Evolutionary conservation across 139 green algal species (phyloP), one percentile per base, ranked within the genome.

Genomic region (Cymbomonas tetramitiformis): DNA sequence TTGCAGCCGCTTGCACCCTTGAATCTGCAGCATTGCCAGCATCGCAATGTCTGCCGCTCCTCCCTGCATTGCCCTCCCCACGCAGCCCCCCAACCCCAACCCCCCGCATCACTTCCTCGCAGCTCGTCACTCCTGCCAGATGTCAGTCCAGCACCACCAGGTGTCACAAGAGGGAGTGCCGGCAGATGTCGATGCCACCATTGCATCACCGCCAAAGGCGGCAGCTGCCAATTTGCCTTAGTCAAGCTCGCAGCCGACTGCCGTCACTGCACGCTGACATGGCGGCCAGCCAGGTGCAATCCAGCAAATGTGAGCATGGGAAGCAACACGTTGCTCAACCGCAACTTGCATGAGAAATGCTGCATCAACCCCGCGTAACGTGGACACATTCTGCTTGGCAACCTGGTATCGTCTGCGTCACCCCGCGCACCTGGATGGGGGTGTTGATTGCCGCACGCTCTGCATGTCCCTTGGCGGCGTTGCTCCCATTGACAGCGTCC

Each of bases 21-120:
- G 54, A 39, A 98, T 94, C 19, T 78, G 57, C 34, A 98, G 56
- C 90, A 98, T 98, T 34, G 87, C 87, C 0, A 86, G 77, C 26
- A 82, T 86, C 10, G 81, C 90, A 24, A 98, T 79, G 61, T 98
- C 90, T 4, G 90, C 90, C 21, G 90, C 90, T 12, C 70, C 80
- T 41, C 90, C 90, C 77, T 94, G 86, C 62, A 98, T 94, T 43
- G 90, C 89, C 0, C 89, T 95, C 78, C 96, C 96, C 75, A 98
- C 96, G 26, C 87, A 83, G 0, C 86, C 87, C 12, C 90, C 75
- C 73, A 92, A 31, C 44, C 40, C 50, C 51, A 74, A 68, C 28
- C n/a, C 52, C 61, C 39, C 46, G 46, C 33, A 36, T 41, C 3
- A 51, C 51, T 10, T 52, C 52, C 25, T 69, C 70, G 9, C 58